These are phyloP conservation scores for Erodium moschatum DNA, from an alignment of 441 rosid genomes.

Conservation along the genomic window DNA sequence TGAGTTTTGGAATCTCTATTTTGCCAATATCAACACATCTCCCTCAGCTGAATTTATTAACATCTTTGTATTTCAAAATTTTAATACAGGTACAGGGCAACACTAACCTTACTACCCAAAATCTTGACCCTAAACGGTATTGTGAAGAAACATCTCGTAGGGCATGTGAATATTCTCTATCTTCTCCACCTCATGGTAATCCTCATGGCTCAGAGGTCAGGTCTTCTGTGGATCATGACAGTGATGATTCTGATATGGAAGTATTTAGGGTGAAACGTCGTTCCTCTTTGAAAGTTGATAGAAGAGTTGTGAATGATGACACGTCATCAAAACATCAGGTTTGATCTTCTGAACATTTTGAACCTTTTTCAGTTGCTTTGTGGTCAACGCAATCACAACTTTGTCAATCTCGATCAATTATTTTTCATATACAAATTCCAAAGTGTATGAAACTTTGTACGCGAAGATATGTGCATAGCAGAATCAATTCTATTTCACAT, in stretches of 20 bases:
- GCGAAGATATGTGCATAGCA: no score
- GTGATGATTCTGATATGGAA: conserved; percentile 84
- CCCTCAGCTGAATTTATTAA: no score
- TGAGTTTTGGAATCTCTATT: background rate
- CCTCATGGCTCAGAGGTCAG: conserved; percentile 26
- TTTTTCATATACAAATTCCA: no score
- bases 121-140: conserved; percentile 27
- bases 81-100: conserved; percentile 37
- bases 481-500: no score
- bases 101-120: conserved; percentile 28
- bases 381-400: no score
- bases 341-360: conserved; percentile 15
- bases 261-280: conserved; percentile 89
- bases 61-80: no score
- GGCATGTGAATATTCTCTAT: conserved; percentile 29
- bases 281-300: conserved; percentile 49
- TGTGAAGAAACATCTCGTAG: conserved; percentile 36
- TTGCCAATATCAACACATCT: background rate
- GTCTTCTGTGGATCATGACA: conserved; percentile 33
- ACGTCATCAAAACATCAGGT: conserved; percentile 46
- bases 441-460: no score
- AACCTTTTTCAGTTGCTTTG: no score
- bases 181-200: conserved; percentile 28
- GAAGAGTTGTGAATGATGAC: conserved; percentile 37
- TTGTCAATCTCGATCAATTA: no score